Evolutionary conservation across 2,329 filamentous ascomycete genomes (phyloP).

Genomic region (Elsinoe arachidis): DNA sequence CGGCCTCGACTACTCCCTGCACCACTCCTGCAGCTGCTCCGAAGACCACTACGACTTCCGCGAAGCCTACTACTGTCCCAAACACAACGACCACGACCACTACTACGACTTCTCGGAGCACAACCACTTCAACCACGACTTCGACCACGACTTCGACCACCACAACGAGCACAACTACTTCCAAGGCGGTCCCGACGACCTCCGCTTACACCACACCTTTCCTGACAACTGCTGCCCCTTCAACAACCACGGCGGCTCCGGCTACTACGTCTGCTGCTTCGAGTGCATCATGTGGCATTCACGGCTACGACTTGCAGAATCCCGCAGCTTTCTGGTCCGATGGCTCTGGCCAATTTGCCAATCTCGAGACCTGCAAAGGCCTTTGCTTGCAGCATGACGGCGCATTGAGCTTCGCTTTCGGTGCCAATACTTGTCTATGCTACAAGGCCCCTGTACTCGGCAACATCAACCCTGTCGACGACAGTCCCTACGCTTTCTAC

Average conservation of each 20-base stretch:
- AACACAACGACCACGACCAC: conserved; percentile 15
- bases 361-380: background rate
- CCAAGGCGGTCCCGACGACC: background rate
- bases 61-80: conserved; percentile 12
- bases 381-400: background rate
- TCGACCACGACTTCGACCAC: conserved; percentile 11
- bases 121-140: background rate
- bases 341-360: background rate
- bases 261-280: background rate
- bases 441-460: conserved; percentile 7
- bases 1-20: conserved; percentile 4
- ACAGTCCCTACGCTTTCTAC: conserved; percentile 7
- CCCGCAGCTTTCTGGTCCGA: background rate
- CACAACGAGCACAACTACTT: conserved; percentile 10
- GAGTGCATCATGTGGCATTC: background rate
- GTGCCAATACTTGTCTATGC: conserved; percentile 5
- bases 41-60: conserved; percentile 1
- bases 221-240: conserved; percentile 13
- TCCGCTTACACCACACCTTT: conserved; percentile 5
- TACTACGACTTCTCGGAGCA: background rate
- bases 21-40: conserved; percentile 13
- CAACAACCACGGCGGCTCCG: background rate
- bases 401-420: background rate
- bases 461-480: conserved; percentile 9
- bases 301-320: conserved; percentile 3